Conservation (phyloP, 208 protist genomes). For the Leishmania mexicana region DNA sequence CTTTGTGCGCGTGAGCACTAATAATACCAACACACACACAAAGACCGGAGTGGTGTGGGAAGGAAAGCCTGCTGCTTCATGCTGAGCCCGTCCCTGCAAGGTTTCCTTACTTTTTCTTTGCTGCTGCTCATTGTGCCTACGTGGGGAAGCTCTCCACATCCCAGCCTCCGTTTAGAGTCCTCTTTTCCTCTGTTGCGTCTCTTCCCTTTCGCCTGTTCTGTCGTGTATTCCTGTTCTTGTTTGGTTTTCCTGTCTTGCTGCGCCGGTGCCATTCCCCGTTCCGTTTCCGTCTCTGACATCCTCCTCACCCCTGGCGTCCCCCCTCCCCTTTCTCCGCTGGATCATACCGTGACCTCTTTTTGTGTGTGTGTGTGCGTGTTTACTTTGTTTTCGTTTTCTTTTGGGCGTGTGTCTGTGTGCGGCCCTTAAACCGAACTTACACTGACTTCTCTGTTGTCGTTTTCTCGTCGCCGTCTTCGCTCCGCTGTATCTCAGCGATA, state of each 20-base stretch:
- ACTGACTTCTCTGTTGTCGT: not conserved
- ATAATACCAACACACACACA: not conserved
- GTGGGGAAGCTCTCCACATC: not conserved
- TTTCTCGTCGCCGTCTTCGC: not conserved
- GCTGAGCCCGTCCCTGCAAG: not conserved
- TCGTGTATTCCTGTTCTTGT: not conserved
- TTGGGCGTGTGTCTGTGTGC: too few relatives aligned
- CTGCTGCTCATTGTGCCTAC: not conserved
- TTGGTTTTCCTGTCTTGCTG: not conserved
- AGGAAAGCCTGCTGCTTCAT: not conserved
- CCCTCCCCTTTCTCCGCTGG: not conserved
- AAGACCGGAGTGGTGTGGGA: not conserved
- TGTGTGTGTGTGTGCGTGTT: not conserved
- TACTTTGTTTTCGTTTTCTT: not conserved
- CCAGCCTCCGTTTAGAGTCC: not conserved
- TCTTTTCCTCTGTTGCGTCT: not conserved
- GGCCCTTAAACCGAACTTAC: not conserved
- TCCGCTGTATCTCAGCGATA: not conserved
- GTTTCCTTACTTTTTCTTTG: not conserved
- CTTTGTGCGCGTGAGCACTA: not conserved
- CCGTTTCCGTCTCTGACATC: not conserved
- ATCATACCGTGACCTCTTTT: not conserved
- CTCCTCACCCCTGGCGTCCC: not conserved
- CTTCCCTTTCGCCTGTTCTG: not conserved
- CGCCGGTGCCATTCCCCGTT: not conserved